phyloP scores from a whole-genome alignment of 805 yeast genomes.

The Vanderwaltozyma polyspora region DNA sequence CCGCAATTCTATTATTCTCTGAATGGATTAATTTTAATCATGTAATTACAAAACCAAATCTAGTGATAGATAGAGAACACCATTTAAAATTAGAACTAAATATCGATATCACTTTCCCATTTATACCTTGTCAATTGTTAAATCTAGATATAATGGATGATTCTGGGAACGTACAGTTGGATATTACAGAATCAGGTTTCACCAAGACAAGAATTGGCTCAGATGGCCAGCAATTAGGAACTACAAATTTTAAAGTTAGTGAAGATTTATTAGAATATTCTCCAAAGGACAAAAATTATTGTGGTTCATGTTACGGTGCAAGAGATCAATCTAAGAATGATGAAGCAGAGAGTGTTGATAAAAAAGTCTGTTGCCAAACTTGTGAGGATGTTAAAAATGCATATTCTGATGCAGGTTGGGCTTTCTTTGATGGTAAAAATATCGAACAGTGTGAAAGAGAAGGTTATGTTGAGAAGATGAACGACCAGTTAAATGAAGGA shows the following conservation, averaged over 20 bases:
- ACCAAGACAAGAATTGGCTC: slow-evolving; percentile 50
- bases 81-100: slow-evolving; percentile 66
- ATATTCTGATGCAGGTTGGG: slow-evolving; percentile 72
- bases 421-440: slow-evolving; percentile 76
- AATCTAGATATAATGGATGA: slow-evolving; percentile 82
- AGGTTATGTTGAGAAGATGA: slow-evolving; percentile 62
- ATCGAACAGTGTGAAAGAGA: slow-evolving; percentile 86
- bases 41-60: slow-evolving; percentile 63
- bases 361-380: slow-evolving; percentile 65
- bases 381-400: slow-evolving; percentile 77
- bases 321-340: slow-evolving; percentile 43
- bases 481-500: slow-evolving; percentile 62
- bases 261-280: slow-evolving; percentile 21
- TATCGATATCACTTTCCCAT: slow-evolving; percentile 73
- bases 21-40: slow-evolving; percentile 70
- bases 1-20: slow-evolving; percentile 49
- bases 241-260: slow-evolving; percentile 34
- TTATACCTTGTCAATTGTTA: slow-evolving; percentile 73
- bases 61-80: slow-evolving; percentile 79
- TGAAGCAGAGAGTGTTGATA: slow-evolving; percentile 24
- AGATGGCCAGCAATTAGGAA: slow-evolving; percentile 38
- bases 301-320: slow-evolving; percentile 92
- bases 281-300: slow-evolving; percentile 36
- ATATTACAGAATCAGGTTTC: slow-evolving; percentile 61
- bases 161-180: slow-evolving; percentile 73